Evolutionary conservation across 2,329 filamentous ascomycete genomes (phyloP).

Genomic region (Aureobasidium melanogenum): DNA sequence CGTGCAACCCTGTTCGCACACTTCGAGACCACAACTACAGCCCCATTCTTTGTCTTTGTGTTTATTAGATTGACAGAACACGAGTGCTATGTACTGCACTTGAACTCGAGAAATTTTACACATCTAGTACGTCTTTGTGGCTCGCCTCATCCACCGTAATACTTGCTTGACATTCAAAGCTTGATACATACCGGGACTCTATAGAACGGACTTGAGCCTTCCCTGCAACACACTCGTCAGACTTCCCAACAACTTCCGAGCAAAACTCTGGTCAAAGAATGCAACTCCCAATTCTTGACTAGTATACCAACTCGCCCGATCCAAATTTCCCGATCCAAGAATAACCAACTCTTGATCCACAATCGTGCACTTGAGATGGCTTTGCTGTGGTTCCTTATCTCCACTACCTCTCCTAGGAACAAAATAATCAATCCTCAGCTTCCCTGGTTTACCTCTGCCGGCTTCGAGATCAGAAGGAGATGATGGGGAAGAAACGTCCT

Average conservation of each 20-base stretch:
- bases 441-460: conserved; percentile 35
- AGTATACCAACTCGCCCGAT: conserved; percentile 78
- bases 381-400: conserved; percentile 52
- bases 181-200: neutral
- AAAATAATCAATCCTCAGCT: conserved; percentile 53
- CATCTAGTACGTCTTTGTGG: too few relatives aligned
- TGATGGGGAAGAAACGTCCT: conserved; percentile 13
- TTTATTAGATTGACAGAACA: too few relatives aligned
- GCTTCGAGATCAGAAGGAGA: conserved; percentile 35
- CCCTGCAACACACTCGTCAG: conserved; percentile 17
- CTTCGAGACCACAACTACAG: too few relatives aligned
- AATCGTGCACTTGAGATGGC: conserved; percentile 69
- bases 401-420: conserved; percentile 18
- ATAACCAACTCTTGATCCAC: conserved; percentile 61
- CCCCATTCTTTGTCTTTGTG: too few relatives aligned
- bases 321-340: conserved; percentile 74
- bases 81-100: too few relatives aligned
- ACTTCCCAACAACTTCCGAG: conserved; percentile 16
- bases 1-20: too few relatives aligned
- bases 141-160: too few relatives aligned
- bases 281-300: conserved; percentile 72
- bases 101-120: too few relatives aligned
- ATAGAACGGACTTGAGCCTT: conserved; percentile 13
- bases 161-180: too few relatives aligned
- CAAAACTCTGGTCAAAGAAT: conserved; percentile 37